Evolutionary conservation across 2,329 filamentous ascomycete genomes (phyloP).

Genomic region (Bipolaris sorokiniana): DNA sequence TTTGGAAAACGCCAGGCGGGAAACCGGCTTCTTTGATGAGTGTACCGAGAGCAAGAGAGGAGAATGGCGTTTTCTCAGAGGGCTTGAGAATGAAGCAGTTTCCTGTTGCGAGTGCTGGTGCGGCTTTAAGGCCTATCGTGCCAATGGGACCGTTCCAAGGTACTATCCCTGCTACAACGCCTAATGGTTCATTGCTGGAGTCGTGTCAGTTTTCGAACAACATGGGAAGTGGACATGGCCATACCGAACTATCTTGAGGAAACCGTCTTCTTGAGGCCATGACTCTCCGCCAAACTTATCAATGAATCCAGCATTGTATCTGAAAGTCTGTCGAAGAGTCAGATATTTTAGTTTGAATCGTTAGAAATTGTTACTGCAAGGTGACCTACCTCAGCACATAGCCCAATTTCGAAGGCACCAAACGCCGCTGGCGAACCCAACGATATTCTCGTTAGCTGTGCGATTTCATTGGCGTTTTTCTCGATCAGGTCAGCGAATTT

Average conservation of each 20-base stretch:
- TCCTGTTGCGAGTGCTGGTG: conserved; percentile 45
- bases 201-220: neutral
- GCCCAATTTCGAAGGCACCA: conserved; percentile 53
- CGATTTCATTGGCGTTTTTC: conserved; percentile 29
- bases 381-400: conserved; percentile 42
- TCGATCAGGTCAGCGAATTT: conserved; percentile 45
- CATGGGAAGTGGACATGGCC: no score
- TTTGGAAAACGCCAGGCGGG: conserved; percentile 52
- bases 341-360: conserved; percentile 17
- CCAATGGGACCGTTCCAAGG: conserved; percentile 52
- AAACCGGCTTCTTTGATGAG: conserved; percentile 48
- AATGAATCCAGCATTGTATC: conserved; percentile 47
- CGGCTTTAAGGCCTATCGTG: conserved; percentile 48
- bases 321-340: conserved; percentile 30
- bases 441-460: conserved; percentile 52
- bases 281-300: conserved; percentile 45
- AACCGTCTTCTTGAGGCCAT: conserved; percentile 55
- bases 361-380: no score
- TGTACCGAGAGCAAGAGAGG: conserved; percentile 40
- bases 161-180: conserved; percentile 52
- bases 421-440: conserved; percentile 56
- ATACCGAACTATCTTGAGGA: conserved; percentile 49
- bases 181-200: conserved; percentile 48
- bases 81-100: conserved; percentile 49
- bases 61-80: conserved; percentile 47